Base-by-base conservation (phyloP, 768 basidiomycete genomes). In the Lactifluus piperatus region DNA sequence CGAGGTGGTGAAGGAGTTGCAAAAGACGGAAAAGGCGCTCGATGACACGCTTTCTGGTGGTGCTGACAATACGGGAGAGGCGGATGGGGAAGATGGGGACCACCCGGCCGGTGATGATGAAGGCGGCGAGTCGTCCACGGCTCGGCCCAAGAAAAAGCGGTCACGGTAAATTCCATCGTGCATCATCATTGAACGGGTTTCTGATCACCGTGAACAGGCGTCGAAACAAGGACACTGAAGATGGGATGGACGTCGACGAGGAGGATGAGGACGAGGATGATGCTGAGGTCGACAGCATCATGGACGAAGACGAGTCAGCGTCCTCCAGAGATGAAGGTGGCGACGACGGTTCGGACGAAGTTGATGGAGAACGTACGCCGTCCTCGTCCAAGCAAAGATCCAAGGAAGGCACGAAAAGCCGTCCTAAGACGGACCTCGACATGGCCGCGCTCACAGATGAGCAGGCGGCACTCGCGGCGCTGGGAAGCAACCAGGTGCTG, bases 401-500 rank as follows among this genome's bases (percentile, higher is more conserved):
- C 36, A 54, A 66, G 64, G 77, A 66, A 64, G 77, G 76, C 69
- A 76, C 75, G 63, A 73, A 68, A 61, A 77, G 75, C 62, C 79
- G 78, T 5, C 81, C 88, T 56, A 82, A 82, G 68, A 88, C 89
- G 1, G 81, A 84, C 57, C 75, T 91, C 32, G 80, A 93, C 64
- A 76, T 93, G 34, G 84, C 77, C 0, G 77, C 84, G 1, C 76
- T 91, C 47, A 79, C 81, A 9, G 77, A 84, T 46, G 88, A 88
- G 64, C 85, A 90, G 68, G 82, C 79, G 10, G 84, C 83, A 0
- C 75, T 92, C 30, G 85, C 85, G 5, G 79, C 82, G 4, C 74
- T 88, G 36, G 80, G 91, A 62, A 78, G 79, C 39, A 79, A 85
- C 62, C 77, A 91, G 59, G 71, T 88, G 41, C 76, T 81, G 5